Evolutionary conservation across 2,329 filamentous ascomycete genomes (phyloP).

Genomic region (Coniosporium tulheliwenetii): DNA sequence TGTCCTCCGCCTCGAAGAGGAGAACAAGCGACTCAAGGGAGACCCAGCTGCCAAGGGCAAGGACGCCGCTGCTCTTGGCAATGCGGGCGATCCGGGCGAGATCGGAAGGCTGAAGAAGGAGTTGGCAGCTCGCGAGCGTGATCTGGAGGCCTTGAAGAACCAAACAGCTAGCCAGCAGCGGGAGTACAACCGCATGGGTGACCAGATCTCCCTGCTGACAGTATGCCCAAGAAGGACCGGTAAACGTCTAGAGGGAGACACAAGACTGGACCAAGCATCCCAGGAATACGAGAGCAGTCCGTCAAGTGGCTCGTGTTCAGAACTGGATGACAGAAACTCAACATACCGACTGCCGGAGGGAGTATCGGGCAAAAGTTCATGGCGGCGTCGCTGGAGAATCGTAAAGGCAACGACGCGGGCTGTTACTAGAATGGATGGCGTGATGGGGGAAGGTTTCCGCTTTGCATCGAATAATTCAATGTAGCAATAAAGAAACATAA

Average conservation of each 20-base stretch:
- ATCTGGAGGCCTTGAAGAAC: constrained; percentile 82
- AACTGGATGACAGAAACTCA: no score
- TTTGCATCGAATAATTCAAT: no score
- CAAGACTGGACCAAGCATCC: no score
- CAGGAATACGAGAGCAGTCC: no score
- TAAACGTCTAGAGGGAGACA: constrained; percentile 19
- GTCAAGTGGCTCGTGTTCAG: no score
- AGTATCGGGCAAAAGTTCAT: no score
- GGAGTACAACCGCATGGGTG: constrained; percentile 75
- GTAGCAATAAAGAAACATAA: no score
- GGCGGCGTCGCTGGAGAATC: no score
- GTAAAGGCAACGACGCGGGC: no score
- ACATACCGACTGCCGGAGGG: no score
- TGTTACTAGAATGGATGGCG: no score
- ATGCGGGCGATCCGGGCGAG: constrained; percentile 60
- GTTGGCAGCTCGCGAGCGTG: constrained; percentile 58
- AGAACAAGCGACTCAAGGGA: constrained; percentile 69
- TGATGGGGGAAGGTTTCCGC: no score
- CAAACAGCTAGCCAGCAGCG: constrained; percentile 69
- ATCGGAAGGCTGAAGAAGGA: constrained; percentile 52
- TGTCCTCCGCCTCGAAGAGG: constrained; percentile 80
- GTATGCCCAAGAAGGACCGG: constrained; percentile 38
- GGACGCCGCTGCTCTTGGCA: constrained; percentile 55
- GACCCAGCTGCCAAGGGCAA: constrained; percentile 43
- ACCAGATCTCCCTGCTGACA: constrained; percentile 53